These are phyloP conservation scores for Carallia pectinifolia DNA, from an alignment of 345 rosid genomes.

Conservation along the genomic window DNA sequence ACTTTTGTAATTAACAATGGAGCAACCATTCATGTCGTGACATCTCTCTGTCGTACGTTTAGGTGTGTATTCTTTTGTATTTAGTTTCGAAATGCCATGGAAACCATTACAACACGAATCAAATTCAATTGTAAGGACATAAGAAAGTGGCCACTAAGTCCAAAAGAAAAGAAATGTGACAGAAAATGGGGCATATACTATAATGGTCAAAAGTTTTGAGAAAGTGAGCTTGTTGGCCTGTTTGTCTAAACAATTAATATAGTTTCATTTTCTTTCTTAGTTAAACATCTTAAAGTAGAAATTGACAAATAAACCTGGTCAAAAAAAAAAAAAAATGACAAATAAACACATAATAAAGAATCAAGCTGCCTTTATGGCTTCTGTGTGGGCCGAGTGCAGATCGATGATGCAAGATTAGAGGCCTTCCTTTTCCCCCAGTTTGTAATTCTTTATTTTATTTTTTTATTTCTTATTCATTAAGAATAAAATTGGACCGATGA, in stretches of 20 bases:
- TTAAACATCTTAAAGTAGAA: slow-evolving; percentile 6
- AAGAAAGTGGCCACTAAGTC: too few species aligned
- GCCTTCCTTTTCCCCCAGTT: too few species aligned
- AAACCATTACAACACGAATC: background rate
- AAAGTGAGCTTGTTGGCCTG: slow-evolving; percentile 24
- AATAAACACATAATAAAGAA: background rate
- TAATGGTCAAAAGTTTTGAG: slow-evolving; percentile 25
- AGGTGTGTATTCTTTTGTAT: background rate
- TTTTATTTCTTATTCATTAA: slow-evolving; percentile 5
- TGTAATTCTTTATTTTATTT: slow-evolving; percentile 8
- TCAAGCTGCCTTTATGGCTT: slow-evolving; percentile 7
- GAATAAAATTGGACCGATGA: too few species aligned
- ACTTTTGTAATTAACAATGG: slow-evolving; percentile 3
- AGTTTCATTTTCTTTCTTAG: slow-evolving; percentile 31
- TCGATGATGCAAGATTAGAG: slow-evolving; percentile 4
- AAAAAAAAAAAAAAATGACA: background rate
- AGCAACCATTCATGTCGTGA: slow-evolving; percentile 18
- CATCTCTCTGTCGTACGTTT: slow-evolving; percentile 8
- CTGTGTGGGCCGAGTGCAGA: slow-evolving; percentile 4
- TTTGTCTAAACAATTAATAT: slow-evolving; percentile 23
- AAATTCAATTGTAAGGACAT: slow-evolving; percentile 4
- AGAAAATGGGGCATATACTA: slow-evolving; percentile 1
- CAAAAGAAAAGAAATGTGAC: background rate
- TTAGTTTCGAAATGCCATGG: too few species aligned
- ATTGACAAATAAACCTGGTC: background rate